A percentile compares a stretch with the other conserved stretches of the same genome.
phyloP scores from a whole-genome alignment of 768 basidiomycete species.

The Tulasnella sp. region DNA sequence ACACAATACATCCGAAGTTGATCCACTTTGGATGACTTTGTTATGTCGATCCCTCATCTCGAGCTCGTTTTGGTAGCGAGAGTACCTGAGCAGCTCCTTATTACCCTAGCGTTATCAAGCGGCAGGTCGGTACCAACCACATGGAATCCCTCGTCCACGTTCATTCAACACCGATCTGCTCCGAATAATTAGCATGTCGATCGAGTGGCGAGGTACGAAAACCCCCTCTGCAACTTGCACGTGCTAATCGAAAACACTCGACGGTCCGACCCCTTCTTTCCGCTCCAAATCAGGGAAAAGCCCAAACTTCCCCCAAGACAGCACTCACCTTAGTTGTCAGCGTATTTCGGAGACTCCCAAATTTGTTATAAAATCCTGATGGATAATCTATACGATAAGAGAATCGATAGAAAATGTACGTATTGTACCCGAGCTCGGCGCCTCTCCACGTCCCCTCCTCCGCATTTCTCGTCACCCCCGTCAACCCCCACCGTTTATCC shows the following conservation, averaged over 20 bases:
- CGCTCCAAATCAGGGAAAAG: neutral
- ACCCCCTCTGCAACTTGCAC: neutral
- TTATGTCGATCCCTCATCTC: slow-evolving; percentile 1
- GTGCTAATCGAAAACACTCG: neutral
- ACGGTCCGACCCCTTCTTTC: neutral
- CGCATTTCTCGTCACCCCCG: neutral
- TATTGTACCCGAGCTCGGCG: too few relatives aligned
- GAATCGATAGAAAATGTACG: neutral
- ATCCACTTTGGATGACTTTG: slow-evolving; percentile 5
- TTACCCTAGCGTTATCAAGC: neutral
- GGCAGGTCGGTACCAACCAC: neutral
- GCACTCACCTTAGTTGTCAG: neutral
- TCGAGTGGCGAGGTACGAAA: neutral
- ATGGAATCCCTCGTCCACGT: neutral
- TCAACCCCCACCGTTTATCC: neutral
- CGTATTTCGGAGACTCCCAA: neutral
- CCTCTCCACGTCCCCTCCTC: neutral
- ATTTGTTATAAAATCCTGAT: neutral
- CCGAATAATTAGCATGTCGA: neutral
- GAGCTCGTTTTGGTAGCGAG: neutral
- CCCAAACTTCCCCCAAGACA: neutral
- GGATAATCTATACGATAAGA: neutral
- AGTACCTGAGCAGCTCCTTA: neutral
- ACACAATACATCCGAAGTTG: neutral
- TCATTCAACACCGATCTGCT: neutral